These are phyloP conservation scores for Nymphaea colorata DNA, from an alignment of 164 flowering plant genomes.

Conservation along the genomic window DNA sequence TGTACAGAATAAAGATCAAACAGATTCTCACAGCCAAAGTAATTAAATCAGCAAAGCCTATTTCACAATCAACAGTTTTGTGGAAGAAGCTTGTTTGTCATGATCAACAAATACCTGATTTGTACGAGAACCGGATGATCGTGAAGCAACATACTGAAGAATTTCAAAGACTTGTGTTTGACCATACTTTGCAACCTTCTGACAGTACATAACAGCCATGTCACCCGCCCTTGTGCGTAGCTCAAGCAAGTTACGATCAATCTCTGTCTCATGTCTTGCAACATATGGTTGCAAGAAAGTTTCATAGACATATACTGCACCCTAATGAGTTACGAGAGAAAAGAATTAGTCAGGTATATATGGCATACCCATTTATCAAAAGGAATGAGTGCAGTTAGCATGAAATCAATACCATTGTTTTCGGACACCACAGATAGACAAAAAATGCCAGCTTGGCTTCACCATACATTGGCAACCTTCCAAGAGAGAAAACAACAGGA, in stretches of 20 bases:
- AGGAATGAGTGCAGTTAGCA: too few relatives aligned
- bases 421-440: constrained; percentile 79
- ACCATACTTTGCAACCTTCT: constrained; percentile 52
- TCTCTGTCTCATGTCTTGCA: constrained; percentile 73
- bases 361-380: not conserved
- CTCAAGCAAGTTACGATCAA: constrained; percentile 70
- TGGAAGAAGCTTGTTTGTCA: not conserved
- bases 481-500: constrained; percentile 6
- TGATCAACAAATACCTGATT: constrained; percentile 31
- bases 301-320: constrained; percentile 78
- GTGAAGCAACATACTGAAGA: constrained; percentile 68
- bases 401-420: constrained; percentile 43
- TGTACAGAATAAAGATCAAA: not conserved
- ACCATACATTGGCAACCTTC: constrained; percentile 89
- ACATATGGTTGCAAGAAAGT: constrained; percentile 74
- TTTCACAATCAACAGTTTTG: not conserved
- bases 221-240: constrained; percentile 66
- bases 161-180: constrained; percentile 71
- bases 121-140: constrained; percentile 39
- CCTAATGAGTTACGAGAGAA: constrained; percentile 25
- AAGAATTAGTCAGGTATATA: not conserved
- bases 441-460: constrained; percentile 84
- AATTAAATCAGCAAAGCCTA: not conserved
- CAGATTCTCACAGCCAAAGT: not conserved
- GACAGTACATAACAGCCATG: constrained; percentile 51